Percentiles rank a stretch among this genome's conserved stretches.
These are phyloP conservation scores for Fragosphaeria purpurea DNA, from an alignment of 2,329 filamentous ascomycete genomes.

Conservation along the genomic window DNA sequence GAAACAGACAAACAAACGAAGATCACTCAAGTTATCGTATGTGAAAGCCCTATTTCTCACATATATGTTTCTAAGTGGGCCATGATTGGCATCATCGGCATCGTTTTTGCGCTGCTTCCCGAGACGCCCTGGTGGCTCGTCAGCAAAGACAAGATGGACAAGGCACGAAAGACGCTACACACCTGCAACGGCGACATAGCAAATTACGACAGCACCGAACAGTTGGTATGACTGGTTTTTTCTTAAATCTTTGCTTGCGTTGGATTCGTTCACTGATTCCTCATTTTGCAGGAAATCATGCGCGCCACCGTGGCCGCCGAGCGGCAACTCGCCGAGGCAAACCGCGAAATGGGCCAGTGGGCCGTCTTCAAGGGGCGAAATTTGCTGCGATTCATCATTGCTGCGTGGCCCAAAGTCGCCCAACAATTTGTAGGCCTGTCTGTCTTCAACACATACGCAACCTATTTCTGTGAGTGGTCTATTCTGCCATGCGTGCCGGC, in stretches of 20 bases:
- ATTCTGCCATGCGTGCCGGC: no score
- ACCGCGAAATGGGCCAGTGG: slow-evolving; percentile 20
- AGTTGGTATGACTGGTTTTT: slow-evolving; percentile 16
- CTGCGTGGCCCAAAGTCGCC: slow-evolving; percentile 28
- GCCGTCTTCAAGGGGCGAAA: slow-evolving; percentile 28
- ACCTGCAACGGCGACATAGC: slow-evolving; percentile 19
- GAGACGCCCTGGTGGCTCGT: slow-evolving; percentile 30
- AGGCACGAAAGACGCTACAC: slow-evolving; percentile 21
- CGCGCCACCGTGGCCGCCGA: slow-evolving; percentile 24
- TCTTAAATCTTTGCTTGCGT: background rate
- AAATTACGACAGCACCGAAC: slow-evolving; percentile 23
- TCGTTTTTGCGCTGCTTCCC: slow-evolving; percentile 26
- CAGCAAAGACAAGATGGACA: slow-evolving; percentile 21
- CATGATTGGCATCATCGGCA: slow-evolving; percentile 26
- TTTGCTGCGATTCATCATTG: slow-evolving; percentile 25
- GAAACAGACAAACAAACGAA: no score
- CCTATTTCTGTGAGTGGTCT: slow-evolving; percentile 25
- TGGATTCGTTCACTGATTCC: background rate
- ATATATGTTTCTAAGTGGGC: slow-evolving; percentile 23
- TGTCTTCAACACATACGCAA: slow-evolving; percentile 28
- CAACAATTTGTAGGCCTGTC: slow-evolving; percentile 29
- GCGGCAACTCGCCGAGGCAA: slow-evolving; percentile 19
- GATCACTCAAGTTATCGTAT: no score
- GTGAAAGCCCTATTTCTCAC: no score
- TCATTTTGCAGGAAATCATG: slow-evolving; percentile 21